A percentile compares a stretch with the other conserved stretches of the same genome.
These are phyloP conservation scores for Elsinoe ampelina DNA, from an alignment of 2,329 filamentous ascomycete genomes.

Conservation along the genomic window DNA sequence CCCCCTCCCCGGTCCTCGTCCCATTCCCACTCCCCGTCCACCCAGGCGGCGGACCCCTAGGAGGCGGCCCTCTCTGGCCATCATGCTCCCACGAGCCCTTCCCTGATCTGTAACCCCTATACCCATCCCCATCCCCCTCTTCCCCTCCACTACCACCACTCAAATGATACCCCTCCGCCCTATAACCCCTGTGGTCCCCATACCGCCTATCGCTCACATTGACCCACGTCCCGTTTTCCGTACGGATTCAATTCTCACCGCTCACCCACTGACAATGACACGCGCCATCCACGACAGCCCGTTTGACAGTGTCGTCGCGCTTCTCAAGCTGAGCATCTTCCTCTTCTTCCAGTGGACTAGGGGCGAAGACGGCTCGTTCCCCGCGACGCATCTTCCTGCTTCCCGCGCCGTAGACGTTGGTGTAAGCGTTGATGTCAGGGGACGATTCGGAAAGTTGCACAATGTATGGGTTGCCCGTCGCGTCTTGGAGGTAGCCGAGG, in stretches of 20 bases:
- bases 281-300: conserved; percentile 18
- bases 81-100: background rate
- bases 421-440: conserved; percentile 25
- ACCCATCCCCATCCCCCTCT: background rate
- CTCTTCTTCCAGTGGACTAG: conserved; percentile 8
- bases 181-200: background rate
- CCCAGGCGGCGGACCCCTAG: background rate
- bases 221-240: conserved; percentile 10
- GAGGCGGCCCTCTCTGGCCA: background rate
- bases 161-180: background rate
- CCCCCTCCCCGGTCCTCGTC: background rate
- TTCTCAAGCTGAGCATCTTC: conserved; percentile 14
- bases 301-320: background rate
- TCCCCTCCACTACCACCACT: background rate
- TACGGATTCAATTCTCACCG: conserved; percentile 14
- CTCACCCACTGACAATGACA: conserved; percentile 32
- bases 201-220: background rate
- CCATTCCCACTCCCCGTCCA: background rate
- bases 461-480: conserved; percentile 28
- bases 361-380: background rate
- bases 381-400: conserved; percentile 11
- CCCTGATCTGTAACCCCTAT: background rate
- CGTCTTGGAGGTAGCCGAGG: conserved; percentile 30
- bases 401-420: conserved; percentile 17
- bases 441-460: conserved; percentile 34